Conservation (phyloP, 495 filamentous ascomycete genomes). For the Usnea hakonensis region DNA sequence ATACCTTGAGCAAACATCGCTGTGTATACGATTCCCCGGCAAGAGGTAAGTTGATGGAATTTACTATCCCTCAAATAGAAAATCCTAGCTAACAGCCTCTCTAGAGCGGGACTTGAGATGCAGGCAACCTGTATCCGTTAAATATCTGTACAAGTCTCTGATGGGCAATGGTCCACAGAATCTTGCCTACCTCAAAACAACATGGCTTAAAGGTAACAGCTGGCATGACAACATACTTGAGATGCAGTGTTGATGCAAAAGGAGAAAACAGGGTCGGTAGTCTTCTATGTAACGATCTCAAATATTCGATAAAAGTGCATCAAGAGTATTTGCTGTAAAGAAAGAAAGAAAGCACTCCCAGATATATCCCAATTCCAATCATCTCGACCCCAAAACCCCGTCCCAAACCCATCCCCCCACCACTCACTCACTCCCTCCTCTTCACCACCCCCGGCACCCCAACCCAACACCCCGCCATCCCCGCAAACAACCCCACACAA, state of each 20-base stretch:
- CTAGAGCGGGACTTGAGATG: background rate
- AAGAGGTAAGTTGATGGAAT: background rate
- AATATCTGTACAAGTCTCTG: background rate
- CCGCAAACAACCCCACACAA: conserved; percentile 57
- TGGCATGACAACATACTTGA: background rate
- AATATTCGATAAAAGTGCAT: too few relatives aligned
- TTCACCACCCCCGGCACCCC: conserved; percentile 46
- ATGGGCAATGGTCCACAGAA: background rate
- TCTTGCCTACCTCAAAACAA: background rate
- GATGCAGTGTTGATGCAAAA: background rate
- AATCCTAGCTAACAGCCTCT: background rate
- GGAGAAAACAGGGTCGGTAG: too few relatives aligned
- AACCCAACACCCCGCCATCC: conserved; percentile 64
- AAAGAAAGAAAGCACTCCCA: too few relatives aligned
- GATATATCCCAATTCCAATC: background rate
- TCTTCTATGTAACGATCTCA: too few relatives aligned
- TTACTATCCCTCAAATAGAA: background rate
- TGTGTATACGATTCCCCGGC: background rate
- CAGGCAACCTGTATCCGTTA: background rate
- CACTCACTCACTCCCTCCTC: conserved; percentile 40
- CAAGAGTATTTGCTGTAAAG: too few relatives aligned
- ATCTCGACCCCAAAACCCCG: background rate
- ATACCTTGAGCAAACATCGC: background rate
- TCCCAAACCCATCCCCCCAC: background rate
- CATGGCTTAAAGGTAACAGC: too few relatives aligned